Evolutionary conservation across 495 filamentous ascomycete species (phyloP).

Genomic region (Lichenothelia convexa): DNA sequence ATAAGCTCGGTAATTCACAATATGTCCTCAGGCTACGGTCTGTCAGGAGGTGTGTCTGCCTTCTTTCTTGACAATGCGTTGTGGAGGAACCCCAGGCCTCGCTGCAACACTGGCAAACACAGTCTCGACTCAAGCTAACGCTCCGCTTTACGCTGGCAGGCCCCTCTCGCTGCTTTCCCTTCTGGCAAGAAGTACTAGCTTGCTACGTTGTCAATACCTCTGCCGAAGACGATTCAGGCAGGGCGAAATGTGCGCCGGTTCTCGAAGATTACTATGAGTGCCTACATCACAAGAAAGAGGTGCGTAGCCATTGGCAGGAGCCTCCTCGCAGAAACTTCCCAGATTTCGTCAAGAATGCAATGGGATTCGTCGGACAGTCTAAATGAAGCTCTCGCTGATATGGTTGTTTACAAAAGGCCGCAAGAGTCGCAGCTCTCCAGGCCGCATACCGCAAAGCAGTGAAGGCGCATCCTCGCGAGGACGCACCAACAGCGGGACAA

Average conservation of each 20-base stretch:
- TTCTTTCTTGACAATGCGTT: no score
- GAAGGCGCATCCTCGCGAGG: conserved; percentile 55
- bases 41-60: conserved; percentile 11
- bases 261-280: conserved; percentile 98
- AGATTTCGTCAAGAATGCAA: conserved; percentile 2
- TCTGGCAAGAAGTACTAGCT: conserved; percentile 59
- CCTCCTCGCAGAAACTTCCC: background rate
- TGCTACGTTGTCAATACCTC: conserved; percentile 29
- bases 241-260: conserved; percentile 74
- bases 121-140: background rate
- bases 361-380: no score
- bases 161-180: conserved; percentile 84
- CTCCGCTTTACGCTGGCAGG: conserved; percentile 31
- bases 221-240: conserved; percentile 51
- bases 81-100: background rate
- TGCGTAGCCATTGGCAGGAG: no score
- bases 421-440: conserved; percentile 62
- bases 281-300: conserved; percentile 96
- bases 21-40: conserved; percentile 19
- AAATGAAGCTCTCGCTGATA: no score
- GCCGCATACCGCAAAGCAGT: conserved; percentile 71
- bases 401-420: conserved; percentile 48
- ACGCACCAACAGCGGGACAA: conserved; percentile 51
- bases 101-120: background rate
- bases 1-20: no score